Base-by-base conservation (phyloP, 1,139 yeast species). In the Lodderomyces theae region DNA sequence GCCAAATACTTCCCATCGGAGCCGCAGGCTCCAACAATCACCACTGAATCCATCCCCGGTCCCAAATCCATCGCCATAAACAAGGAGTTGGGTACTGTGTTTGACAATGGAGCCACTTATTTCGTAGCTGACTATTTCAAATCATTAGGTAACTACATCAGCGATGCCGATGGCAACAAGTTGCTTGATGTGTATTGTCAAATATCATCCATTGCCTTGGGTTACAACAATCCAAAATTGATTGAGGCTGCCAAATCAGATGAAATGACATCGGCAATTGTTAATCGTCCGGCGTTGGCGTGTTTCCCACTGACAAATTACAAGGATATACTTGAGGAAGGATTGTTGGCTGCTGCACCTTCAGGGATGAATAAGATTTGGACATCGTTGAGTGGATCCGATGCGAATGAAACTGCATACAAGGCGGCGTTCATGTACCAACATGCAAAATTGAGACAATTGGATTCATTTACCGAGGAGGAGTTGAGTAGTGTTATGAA, bases 341-440 rank as follows among this genome's bases (percentile, higher is more conserved):
- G 86, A 24, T 67, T 83, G 40, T 68, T 79, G 51, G 74, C 77
- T 3, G 85, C 81, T 43, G 88, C 89, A 29, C 90, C 89, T 48
- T 74, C 78, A 45, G 88, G 88, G 11, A 74, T 79, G 63, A 60
- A 63, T 43, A 72, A 74, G 51, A 80, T 83, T 30, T 82, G 88
- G 85, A 79, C 84, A 21, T 84, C 86, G 11, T 70, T 81, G 38
- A 74, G 84, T 34, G 89, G 90, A 39, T 81, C 88, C 2, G 85
- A 80, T 60, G 89, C 90, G 42, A 83, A 82, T 55, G 90, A 83
- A 62, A 73, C 83, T 47, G 89, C 90, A 3, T 82, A 72, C 64
- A 82, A 83, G 58, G 89, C 89, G 16, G 89, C 89, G 5, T 82
- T 82, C 55, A 81, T 82, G 80, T 82, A 75, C 64, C 86, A 81